These are phyloP conservation scores for Rhizomucor miehei DNA, from an alignment of 371 early-diverging fungal species.

Conservation along the genomic window DNA sequence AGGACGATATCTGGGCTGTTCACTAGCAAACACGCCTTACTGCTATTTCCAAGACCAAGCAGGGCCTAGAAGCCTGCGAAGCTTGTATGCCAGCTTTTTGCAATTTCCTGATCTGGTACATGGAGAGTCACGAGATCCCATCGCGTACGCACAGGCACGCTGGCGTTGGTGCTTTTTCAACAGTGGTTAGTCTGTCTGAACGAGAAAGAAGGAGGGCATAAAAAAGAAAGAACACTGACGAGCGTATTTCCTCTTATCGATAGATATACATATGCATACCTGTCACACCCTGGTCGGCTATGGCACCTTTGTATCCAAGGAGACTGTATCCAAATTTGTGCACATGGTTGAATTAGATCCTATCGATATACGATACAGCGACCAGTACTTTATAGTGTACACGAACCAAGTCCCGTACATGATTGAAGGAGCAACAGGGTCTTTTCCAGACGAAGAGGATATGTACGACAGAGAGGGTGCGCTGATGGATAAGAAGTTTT, in stretches of 20 bases:
- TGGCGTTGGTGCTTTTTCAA: conserved; percentile 70
- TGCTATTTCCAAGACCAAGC: conserved; percentile 64
- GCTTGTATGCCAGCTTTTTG: conserved; percentile 63
- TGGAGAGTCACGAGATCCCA: conserved; percentile 46
- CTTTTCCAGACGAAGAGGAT: conserved; percentile 7
- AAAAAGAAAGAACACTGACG: no score
- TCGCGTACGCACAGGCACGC: conserved; percentile 50
- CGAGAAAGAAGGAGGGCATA: background rate
- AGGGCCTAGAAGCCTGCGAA: conserved; percentile 41
- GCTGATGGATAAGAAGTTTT: conserved; percentile 28
- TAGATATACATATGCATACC: conserved; percentile 53
- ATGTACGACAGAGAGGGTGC: conserved; percentile 15
- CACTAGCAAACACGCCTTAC: conserved; percentile 54
- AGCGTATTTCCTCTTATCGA: no score
- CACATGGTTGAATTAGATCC: conserved; percentile 49
- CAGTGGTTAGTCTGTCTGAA: conserved; percentile 35
- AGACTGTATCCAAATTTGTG: conserved; percentile 48
- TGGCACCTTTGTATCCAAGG: conserved; percentile 55
- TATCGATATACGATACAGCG: conserved; percentile 50
- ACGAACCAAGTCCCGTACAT: conserved; percentile 62
- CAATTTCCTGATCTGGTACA: conserved; percentile 55
- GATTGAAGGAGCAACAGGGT: conserved; percentile 29
- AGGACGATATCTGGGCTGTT: conserved; percentile 62
- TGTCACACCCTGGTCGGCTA: conserved; percentile 56
- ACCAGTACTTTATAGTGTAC: conserved; percentile 57